A percentile compares a stretch with the other conserved stretches of the same genome.
Evolutionary conservation across 805 yeast genomes (phyloP).

Genomic region (Lipomyces chichibuensis): DNA sequence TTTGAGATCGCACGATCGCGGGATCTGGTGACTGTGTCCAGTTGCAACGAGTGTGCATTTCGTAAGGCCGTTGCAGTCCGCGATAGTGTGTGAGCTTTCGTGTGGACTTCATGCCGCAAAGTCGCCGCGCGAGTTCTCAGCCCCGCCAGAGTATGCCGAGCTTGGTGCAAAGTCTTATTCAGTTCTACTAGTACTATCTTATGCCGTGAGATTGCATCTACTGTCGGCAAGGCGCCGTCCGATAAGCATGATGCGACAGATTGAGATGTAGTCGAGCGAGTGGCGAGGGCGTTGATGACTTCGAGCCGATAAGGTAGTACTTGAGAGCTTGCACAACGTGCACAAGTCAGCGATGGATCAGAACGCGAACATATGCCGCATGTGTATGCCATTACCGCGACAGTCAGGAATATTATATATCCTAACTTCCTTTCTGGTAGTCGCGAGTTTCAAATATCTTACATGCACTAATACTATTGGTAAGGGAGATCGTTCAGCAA

Average conservation of each 20-base stretch:
- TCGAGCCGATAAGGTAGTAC: conserved; percentile 19
- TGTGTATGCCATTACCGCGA: not conserved
- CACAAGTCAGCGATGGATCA: conserved; percentile 26
- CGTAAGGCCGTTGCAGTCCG: conserved; percentile 23
- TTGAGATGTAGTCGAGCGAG: conserved; percentile 4
- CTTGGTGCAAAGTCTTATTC: not conserved
- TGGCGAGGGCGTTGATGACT: conserved; percentile 13
- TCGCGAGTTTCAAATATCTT: not conserved
- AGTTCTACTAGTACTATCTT: not conserved
- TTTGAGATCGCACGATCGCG: conserved; percentile 13
- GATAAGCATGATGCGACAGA: not conserved
- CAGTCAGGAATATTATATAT: not conserved
- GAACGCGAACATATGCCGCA: conserved; percentile 24
- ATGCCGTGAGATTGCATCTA: not conserved
- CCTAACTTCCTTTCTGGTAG: not conserved
- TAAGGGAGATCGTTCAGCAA: not conserved
- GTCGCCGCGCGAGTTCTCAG: not conserved
- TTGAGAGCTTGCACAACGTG: conserved; percentile 23
- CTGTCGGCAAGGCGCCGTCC: not conserved
- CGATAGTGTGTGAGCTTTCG: conserved; percentile 8
- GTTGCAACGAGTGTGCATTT: conserved; percentile 30
- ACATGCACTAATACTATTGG: not conserved
- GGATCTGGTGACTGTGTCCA: conserved; percentile 12
- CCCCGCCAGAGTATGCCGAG: not conserved
- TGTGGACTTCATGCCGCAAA: conserved; percentile 4